phyloP scores from a whole-genome alignment of 2,329 filamentous ascomycete genomes.

The Cytospora mali region DNA sequence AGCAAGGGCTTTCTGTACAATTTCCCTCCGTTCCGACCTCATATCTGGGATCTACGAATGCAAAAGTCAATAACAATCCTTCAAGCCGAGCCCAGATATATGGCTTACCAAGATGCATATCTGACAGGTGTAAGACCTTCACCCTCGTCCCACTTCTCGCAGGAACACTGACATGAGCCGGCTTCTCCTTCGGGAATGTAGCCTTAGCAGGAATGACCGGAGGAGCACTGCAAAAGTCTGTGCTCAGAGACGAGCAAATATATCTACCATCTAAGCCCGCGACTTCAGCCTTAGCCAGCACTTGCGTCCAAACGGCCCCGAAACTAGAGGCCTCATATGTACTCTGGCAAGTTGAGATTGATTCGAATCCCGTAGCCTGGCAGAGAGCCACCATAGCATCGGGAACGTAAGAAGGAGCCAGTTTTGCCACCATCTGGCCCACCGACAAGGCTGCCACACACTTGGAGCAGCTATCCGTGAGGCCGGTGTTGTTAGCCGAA shows the following conservation, averaged over 20 bases:
- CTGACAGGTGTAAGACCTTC: constrained; percentile 59
- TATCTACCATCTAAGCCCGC: constrained; percentile 57
- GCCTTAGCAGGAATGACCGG: constrained; percentile 47
- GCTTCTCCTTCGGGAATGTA: constrained; percentile 58
- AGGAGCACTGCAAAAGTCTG: constrained; percentile 51
- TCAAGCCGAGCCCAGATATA: neutral
- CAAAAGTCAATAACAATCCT: neutral
- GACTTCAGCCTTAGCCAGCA: constrained; percentile 56
- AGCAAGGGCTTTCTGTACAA: constrained; percentile 55
- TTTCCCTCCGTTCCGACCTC: constrained; percentile 55
- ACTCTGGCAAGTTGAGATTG: constrained; percentile 49
- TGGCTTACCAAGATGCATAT: constrained; percentile 50
- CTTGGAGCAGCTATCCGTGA: constrained; percentile 51
- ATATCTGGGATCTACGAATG: constrained; percentile 52
- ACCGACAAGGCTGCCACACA: constrained; percentile 54
- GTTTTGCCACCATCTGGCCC: constrained; percentile 52
- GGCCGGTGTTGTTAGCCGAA: constrained; percentile 37
- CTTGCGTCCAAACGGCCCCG: constrained; percentile 60
- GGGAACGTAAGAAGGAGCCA: constrained; percentile 52
- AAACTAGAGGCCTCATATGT: constrained; percentile 51
- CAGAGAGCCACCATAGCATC: constrained; percentile 55
- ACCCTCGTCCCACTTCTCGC: constrained; percentile 54
- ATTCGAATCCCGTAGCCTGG: constrained; percentile 48
- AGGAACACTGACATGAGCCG: constrained; percentile 45
- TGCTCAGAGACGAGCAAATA: constrained; percentile 56